These are phyloP conservation scores for Ustilago hordei DNA, from an alignment of 1,284 basidiomycete species.

Conservation along the genomic window DNA sequence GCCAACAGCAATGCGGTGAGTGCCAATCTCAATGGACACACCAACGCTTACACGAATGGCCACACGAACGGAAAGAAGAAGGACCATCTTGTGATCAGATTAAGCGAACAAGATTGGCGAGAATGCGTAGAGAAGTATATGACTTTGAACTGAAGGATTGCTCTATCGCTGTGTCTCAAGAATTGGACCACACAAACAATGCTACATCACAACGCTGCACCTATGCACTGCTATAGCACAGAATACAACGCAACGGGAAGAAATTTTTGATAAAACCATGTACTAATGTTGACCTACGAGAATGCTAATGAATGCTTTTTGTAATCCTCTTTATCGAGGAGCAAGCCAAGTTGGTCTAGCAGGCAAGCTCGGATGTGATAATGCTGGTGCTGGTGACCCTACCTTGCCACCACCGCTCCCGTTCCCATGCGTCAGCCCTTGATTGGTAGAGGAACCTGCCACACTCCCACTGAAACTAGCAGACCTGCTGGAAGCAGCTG, in stretches of 20 bases:
- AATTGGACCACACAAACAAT: too few relatives aligned
- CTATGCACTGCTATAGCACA: neutral
- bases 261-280: neutral
- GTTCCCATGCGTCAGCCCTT: neutral
- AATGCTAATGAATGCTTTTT: conserved; percentile 1
- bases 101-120: conserved; percentile 25
- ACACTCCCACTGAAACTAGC: conserved; percentile 32
- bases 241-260: neutral
- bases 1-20: neutral
- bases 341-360: conserved; percentile 39
- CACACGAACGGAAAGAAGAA: neutral
- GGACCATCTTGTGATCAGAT: neutral
- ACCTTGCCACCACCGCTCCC: neutral
- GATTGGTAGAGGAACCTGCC: conserved; percentile 1
- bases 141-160: conserved; percentile 16
- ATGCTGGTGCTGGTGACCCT: neutral
- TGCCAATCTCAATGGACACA: neutral
- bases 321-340: neutral
- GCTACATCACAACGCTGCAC: neutral
- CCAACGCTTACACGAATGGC: neutral
- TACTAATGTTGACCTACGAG: neutral
- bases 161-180: neutral
- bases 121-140: conserved; percentile 44
- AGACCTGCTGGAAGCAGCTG: conserved; percentile 27
- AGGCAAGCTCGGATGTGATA: conserved; percentile 39